phyloP scores from a whole-genome alignment of 441 rosid genomes.

The Macaranga tanarius region DNA sequence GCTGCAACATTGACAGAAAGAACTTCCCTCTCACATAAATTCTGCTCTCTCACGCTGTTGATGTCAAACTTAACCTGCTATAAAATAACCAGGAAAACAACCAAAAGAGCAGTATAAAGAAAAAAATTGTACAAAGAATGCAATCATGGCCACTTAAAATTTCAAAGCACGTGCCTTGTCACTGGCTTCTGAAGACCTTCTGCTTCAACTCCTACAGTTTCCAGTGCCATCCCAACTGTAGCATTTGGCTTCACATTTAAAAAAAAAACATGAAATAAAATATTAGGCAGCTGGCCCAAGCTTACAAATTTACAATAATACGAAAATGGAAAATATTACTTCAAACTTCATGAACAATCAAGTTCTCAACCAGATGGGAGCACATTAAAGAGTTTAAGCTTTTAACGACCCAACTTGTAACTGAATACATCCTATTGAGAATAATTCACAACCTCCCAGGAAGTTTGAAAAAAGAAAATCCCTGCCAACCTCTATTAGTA shows the following conservation, averaged over 20 bases:
- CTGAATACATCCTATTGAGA: background rate
- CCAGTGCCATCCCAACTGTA: conserved; percentile 27
- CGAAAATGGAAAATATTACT: background rate
- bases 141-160: background rate
- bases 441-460: background rate
- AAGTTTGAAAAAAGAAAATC: background rate
- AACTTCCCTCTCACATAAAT: background rate
- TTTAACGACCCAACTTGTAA: background rate
- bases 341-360: background rate
- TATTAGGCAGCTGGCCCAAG: conserved; percentile 24
- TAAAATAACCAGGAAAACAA: conserved; percentile 5
- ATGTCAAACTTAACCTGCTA: conserved; percentile 43
- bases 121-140: conserved; percentile 11
- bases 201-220: conserved; percentile 29
- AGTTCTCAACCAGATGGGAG: background rate
- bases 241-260: conserved; percentile 41
- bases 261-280: conserved; percentile 11
- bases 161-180: conserved; percentile 40
- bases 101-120: conserved; percentile 35
- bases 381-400: background rate
- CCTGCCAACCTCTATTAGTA: background rate
- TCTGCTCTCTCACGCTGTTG: conserved; percentile 31
- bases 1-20: background rate
- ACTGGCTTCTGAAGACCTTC: conserved; percentile 38
- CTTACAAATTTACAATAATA: background rate